A percentile compares a stretch with the other conserved stretches of the same genome.
phyloP scores from a whole-genome alignment of 768 basidiomycete species.

The Hericium alpestre region DNA sequence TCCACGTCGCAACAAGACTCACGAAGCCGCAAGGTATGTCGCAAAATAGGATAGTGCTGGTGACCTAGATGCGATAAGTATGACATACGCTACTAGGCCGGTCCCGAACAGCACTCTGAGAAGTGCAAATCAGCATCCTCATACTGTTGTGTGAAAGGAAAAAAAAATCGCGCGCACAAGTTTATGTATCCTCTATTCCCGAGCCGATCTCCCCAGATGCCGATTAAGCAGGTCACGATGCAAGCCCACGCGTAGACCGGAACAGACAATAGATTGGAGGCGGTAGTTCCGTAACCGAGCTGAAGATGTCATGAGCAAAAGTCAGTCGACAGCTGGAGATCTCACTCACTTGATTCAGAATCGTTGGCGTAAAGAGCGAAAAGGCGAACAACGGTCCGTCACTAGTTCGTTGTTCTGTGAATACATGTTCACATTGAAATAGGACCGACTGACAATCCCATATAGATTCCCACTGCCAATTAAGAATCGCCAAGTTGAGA shows the following conservation, averaged over 20 bases:
- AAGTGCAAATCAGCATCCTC: neutral
- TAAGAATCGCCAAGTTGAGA: neutral
- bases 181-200: constrained; percentile 51
- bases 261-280: constrained; percentile 65
- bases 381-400: constrained; percentile 44
- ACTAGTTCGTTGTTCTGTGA: constrained; percentile 17
- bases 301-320: neutral
- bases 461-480: constrained; percentile 53
- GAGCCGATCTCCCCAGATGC: constrained; percentile 50
- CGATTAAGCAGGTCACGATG: constrained; percentile 50
- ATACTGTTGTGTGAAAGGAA: constrained; percentile 1
- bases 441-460: constrained; percentile 48
- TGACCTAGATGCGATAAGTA: constrained; percentile 48
- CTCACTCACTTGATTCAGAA: constrained; percentile 37
- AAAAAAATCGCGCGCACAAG: constrained; percentile 30
- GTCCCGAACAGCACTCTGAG: constrained; percentile 5
- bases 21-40: constrained; percentile 61
- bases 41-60: constrained; percentile 66
- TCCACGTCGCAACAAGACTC: constrained; percentile 19
- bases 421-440: neutral
- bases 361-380: constrained; percentile 39
- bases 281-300: constrained; percentile 49
- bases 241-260: constrained; percentile 72
- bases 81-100: constrained; percentile 54
- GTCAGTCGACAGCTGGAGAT: neutral